Evolutionary conservation across 805 yeast genomes (phyloP), one percentile per base, ranked within the genome.

Genomic region (Wickerhamiella occidentalis): DNA sequence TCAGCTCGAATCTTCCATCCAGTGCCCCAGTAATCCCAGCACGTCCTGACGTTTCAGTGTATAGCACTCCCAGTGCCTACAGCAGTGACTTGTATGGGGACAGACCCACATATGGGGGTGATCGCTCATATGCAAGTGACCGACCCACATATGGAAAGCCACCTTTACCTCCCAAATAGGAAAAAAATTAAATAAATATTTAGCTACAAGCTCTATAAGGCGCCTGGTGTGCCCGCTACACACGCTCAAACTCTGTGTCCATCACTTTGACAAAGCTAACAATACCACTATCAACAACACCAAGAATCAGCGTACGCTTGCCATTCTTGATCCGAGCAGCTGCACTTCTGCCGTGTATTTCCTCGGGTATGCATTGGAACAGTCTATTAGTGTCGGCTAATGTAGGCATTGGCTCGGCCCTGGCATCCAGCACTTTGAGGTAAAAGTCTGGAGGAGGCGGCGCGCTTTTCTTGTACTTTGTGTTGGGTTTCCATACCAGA

Each of bases 401-500:
- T 0, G 63, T 52, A 8, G 73, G 73, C 56, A 68, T 51, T 7
- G 46, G 48, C 61, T 58, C 38, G 56, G 58, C 50, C 54, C 54
- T 50, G 1, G 72, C 66, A 40, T 78, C 74, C 13, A 77, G 70
- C 0, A 85, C 76, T 1, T 76, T 70, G 1, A 90, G 64, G 56
- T 80, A 85, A 61, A 76, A 88, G 61, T 88, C 88, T 1, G 96
- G 94, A n/a, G 48, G 54, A 0, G 64, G 63, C 0, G 94, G 94
- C 19, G 60, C 57, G 29, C 77, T 78, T 56, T 86, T 86, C 51
- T 79, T 79, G 67, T 83, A 88, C 2, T 68, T 64, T 0, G 83
- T 56, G 3, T 59, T 51, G 0, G 97, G 96, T 61, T 84, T 86
- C 95, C 96, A 88, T 2, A 85, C 83, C 57, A 82, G 72, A 57